These are phyloP conservation scores for Fusarium solani-melongenae DNA, from an alignment of 2,329 filamentous ascomycete genomes.

Conservation along the genomic window DNA sequence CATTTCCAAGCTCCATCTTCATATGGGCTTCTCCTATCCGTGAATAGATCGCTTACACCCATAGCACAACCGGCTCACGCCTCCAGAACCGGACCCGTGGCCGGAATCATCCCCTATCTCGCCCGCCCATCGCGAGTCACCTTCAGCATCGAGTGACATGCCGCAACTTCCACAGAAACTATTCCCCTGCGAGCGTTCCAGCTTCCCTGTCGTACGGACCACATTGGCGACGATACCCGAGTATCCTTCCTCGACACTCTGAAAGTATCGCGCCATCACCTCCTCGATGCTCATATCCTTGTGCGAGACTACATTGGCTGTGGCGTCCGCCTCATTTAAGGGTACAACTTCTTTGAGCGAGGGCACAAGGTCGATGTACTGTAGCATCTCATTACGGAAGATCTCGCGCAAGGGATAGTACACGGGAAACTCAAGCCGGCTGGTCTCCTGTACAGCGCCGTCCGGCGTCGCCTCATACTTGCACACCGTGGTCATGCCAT, in stretches of 20 bases:
- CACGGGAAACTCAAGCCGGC: conserved; percentile 55
- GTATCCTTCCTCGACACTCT: conserved; percentile 82
- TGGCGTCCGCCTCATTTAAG: conserved; percentile 45
- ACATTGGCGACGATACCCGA: conserved; percentile 96
- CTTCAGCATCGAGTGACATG: conserved; percentile 71
- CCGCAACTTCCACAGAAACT: conserved; percentile 74
- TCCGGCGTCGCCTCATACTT: conserved; percentile 43
- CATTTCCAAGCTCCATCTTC: conserved; percentile 14
- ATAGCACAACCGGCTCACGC: conserved; percentile 67
- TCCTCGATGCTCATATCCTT: conserved; percentile 90
- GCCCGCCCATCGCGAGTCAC: conserved; percentile 72
- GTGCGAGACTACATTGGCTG: conserved; percentile 65
- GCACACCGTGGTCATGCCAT: conserved; percentile 66
- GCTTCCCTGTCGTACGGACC: conserved; percentile 88
- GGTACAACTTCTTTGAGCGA: conserved; percentile 62
- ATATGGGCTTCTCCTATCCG: conserved; percentile 51
- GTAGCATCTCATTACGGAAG: conserved; percentile 80
- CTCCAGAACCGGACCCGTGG: conserved; percentile 25
- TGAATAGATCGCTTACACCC: conserved; percentile 76
- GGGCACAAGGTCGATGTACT: conserved; percentile 70
- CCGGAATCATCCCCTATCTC: conserved; percentile 63
- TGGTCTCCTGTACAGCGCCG: conserved; percentile 29
- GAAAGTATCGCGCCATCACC: conserved; percentile 90
- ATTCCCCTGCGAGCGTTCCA: conserved; percentile 63
- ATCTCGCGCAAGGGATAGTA: conserved; percentile 88